Evolutionary conservation across 257 asterid genomes (phyloP), one percentile per base, ranked within the genome.

Genomic region (Buddleja alternifolia): DNA sequence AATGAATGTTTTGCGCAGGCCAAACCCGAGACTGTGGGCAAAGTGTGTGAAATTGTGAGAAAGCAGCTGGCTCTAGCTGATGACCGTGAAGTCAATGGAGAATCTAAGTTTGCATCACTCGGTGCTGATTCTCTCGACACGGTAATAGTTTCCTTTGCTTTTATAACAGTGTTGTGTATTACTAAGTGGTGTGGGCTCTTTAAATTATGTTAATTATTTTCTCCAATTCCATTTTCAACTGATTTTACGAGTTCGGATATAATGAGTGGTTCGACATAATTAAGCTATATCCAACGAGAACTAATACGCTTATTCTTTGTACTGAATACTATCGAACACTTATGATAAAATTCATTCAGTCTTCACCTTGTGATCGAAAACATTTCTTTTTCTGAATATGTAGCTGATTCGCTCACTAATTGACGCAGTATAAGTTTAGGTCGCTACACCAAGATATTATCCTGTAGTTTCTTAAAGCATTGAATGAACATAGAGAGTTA

Each of bases 91-190:
- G 92, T 93, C 59, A 55, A 37, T 32, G 98, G 96, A 67, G 92
- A 82, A 63, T 88, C 98, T 0, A 90, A 84, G 73, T 93, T 93
- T 73, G 66, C 83, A 8, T 20, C 84, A 8, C 93, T 93, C 74
- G 98, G 98, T 66, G 97, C 98, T 36, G 98, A 93, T 78, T 93
- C 98, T 55, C 97, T 90, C 32, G 98, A 93, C 86, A 93, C 98
- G 75, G 97, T 93, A 93, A 46, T 58, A 14, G 29, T 68, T 54
- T 24, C 34, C 34, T 29, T 29, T 10, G 14, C 21, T 15, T 12
- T 60, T 48, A 52, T 23, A 12, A 25, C 4, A 32, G 17, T 79
- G 23, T 60, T 68, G 37, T 19, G 2, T 44, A 42, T 4, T 34
- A 10, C 46, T 10, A 24, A 1, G n/a, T 20, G 29, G 29, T 8